These are phyloP conservation scores for Sporodiniella umbellata DNA, from an alignment of 371 early-diverging fungal genomes.

Conservation along the genomic window DNA sequence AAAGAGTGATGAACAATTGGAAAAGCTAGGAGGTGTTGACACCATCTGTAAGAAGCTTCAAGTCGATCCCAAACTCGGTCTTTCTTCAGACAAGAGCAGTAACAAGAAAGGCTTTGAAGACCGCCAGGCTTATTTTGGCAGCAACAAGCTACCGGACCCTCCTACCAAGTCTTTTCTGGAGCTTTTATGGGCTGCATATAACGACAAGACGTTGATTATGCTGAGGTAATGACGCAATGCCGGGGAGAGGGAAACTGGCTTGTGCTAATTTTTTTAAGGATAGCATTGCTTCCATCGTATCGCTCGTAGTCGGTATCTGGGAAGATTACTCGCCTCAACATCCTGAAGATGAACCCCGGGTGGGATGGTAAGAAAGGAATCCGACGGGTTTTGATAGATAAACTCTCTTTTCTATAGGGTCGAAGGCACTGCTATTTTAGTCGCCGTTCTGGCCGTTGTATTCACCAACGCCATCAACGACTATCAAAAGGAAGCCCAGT, in stretches of 20 bases:
- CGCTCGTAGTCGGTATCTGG: constrained; percentile 73
- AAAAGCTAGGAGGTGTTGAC: constrained; percentile 64
- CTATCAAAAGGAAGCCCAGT: constrained; percentile 93
- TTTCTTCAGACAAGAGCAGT: constrained; percentile 61
- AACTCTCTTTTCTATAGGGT: constrained; percentile 40
- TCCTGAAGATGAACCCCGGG: constrained; percentile 57
- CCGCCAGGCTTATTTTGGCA: constrained; percentile 72
- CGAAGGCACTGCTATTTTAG: constrained; percentile 87
- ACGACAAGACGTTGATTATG: constrained; percentile 66
- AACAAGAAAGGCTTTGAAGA: constrained; percentile 49
- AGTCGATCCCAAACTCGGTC: constrained; percentile 64
- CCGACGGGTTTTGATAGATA: too few relatives aligned
- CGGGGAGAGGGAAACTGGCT: too few relatives aligned
- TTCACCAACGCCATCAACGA: constrained; percentile 94
- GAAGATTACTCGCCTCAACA: constrained; percentile 64
- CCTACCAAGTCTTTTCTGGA: constrained; percentile 56
- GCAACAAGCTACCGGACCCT: constrained; percentile 66
- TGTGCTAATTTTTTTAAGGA: constrained; percentile 12
- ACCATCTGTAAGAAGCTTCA: constrained; percentile 58
- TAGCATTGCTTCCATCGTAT: constrained; percentile 75
- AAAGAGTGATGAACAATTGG: constrained; percentile 63
- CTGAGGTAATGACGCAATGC: too few relatives aligned
- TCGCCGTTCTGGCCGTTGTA: constrained; percentile 89
- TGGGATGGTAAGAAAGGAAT: constrained; percentile 56
- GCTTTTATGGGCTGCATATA: constrained; percentile 65